Evolutionary conservation across 345 rosid species (phyloP), one percentile per base, ranked within the genome.

Genomic region (Theobroma cacao): DNA sequence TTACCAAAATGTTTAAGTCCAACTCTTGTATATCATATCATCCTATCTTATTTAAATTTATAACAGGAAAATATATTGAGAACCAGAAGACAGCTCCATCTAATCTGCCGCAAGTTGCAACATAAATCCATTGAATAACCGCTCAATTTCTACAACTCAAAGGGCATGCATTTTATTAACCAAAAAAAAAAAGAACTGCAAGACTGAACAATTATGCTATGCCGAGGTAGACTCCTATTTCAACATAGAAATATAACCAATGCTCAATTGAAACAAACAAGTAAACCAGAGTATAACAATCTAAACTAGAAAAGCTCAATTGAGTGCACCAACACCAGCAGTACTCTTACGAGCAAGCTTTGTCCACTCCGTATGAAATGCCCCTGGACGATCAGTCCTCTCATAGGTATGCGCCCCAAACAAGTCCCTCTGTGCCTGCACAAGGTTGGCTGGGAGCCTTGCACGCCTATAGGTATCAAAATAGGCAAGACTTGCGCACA

Each of bases 391-490:
- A 85, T 96, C 99, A 3, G 76, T 83, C 85, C 99, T 92, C 87
- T 96, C 97, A 74, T 96, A 96, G 13, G 99, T 96, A 80, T 96
- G 98, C 0, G 98, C 99, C 70, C 99, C 98, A 48, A 96, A 96
- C 77, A 96, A 87, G 85, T 96, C 99, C 86, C 99, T 90, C 89
- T 94, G 99, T 14, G 99, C 98, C 87, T 96, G 98, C 9, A 94
- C 98, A 45, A 96, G 93, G 63, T 96, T 96, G 0, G 97, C 98
- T 0, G 98, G 97, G 22, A 94, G 91, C 79, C 97, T 88, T 0
- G 97, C 92, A 1, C 99, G 94, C 86, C 97, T 90, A 50, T 94
- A 96, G 7, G 99, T 92, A 61, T 96, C 99, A 4, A 96, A 96
- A 81, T 96, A 96, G 12, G 97, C 90, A 52, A 96, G 94, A 85